Base-by-base conservation (phyloP, 1,284 basidiomycete genomes). In the Trametes versicolor region DNA sequence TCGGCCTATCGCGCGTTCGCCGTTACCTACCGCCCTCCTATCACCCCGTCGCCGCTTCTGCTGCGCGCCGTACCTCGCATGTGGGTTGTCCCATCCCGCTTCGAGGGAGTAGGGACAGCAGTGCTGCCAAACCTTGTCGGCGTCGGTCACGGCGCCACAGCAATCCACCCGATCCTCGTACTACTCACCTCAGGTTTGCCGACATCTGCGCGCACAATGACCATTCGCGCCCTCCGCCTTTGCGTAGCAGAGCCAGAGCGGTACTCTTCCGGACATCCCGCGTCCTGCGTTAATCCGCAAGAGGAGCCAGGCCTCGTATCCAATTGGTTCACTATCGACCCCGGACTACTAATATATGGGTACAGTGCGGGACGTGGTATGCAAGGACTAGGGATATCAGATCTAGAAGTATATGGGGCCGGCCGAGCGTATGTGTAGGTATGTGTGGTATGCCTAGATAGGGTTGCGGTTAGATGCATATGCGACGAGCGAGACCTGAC, bases 371-470 rank as follows among this genome's bases (percentile, higher is more conserved):
- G 62, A 52, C 41, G 59, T 70, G 71, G 71, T 70, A 71, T 73
- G 72, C 56, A 62, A 66, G 65, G 67, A 70, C 64, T 71, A 73
- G 66, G 67, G 70, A 71, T 70, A 71, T 73, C 70, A 71, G 66
- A 66, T 70, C 65, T 73, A 73, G 64, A 68, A 70, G 53, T 73
- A 70, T 70, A 66, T 65, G 54, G 57, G 61, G 64, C 41, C 61
- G 39, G 58, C 25, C 54, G 49, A 61, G 59, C 54, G 59, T 67
- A 61, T 36, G 65, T 68, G 54, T 66, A 65, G 69, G 63, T 66
- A 65, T 70, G 63, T 65, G 47, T 57, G 61, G 61, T 62, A 62
- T 62, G 63, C 63, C 60, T 67, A 68, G 63, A 65, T 70, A 63
- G 60, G 50, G 61, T 62, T 62, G 66, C 64, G 56, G 63, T 50